Evolutionary conservation across 371 early-diverging fungal species (phyloP).

Genomic region (Blyttiomyces sp.): DNA sequence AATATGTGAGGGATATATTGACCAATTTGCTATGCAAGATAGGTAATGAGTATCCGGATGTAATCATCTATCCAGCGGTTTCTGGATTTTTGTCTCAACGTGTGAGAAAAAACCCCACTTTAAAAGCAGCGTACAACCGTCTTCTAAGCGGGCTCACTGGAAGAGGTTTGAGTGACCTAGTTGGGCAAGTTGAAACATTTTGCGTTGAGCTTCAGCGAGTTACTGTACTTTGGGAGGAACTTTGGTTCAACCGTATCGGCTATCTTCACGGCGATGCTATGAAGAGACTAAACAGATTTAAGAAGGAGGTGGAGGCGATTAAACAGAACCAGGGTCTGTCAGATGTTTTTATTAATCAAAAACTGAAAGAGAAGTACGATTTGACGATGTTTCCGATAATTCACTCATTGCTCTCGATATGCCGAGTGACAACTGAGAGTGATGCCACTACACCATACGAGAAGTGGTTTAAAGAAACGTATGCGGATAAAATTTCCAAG

Average conservation of each 20-base stretch:
- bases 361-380: constrained; percentile 53
- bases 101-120: neutral
- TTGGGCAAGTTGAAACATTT: constrained; percentile 56
- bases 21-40: constrained; percentile 56
- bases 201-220: constrained; percentile 68
- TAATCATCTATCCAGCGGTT: constrained; percentile 68
- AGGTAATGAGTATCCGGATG: constrained; percentile 58
- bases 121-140: neutral
- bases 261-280: constrained; percentile 59
- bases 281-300: constrained; percentile 55
- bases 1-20: constrained; percentile 51
- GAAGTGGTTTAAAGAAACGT: constrained; percentile 59
- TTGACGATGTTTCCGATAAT: constrained; percentile 32
- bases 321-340: constrained; percentile 35
- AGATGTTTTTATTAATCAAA: constrained; percentile 43
- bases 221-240: constrained; percentile 80
- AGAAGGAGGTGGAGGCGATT: constrained; percentile 50
- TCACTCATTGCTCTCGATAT: neutral
- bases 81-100: constrained; percentile 52
- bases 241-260: constrained; percentile 71
- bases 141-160: constrained; percentile 44
- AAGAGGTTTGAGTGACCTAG: constrained; percentile 45
- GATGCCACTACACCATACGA: constrained; percentile 57
- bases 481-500: constrained; percentile 53
- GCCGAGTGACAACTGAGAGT: neutral